Conservation (phyloP, 2,329 filamentous ascomycete genomes). For the Aspergillus flavus region DNA sequence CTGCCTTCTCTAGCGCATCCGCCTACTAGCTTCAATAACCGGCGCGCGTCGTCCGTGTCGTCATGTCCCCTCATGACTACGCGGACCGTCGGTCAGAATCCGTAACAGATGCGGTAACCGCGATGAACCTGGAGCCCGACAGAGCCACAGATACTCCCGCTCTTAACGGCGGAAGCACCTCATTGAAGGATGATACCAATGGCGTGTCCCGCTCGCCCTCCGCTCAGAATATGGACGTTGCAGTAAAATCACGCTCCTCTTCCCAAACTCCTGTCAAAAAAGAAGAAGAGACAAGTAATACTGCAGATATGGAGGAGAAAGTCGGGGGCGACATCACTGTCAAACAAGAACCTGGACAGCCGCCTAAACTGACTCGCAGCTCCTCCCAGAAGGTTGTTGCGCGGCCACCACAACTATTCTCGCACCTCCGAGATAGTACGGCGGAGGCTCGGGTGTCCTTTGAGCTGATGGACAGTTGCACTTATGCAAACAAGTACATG, state of each 20-base stretch:
- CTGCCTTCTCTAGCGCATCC: constrained; percentile 16
- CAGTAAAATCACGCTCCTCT: constrained; percentile 26
- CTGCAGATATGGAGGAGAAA: constrained; percentile 20
- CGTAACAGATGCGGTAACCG: constrained; percentile 39
- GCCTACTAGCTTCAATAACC: constrained; percentile 20
- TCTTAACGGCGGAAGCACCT: constrained; percentile 27
- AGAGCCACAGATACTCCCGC: constrained; percentile 24
- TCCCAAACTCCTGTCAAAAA: constrained; percentile 34
- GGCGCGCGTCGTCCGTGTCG: constrained; percentile 37
- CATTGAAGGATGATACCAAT: constrained; percentile 24
- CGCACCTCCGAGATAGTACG: constrained; percentile 76
- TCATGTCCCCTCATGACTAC: constrained; percentile 47
- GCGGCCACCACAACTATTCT: constrained; percentile 68
- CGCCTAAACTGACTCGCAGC: constrained; percentile 73
- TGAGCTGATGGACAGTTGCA: constrained; percentile 78
- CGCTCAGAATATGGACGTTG: constrained; percentile 20
- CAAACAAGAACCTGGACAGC: constrained; percentile 60
- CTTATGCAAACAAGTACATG: constrained; percentile 88
- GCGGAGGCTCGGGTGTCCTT: constrained; percentile 75
- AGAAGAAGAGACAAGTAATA: constrained; percentile 26
- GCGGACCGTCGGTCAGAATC: constrained; percentile 41
- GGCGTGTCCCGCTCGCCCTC: constrained; percentile 21
- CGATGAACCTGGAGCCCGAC: constrained; percentile 38
- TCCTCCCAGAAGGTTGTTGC: constrained; percentile 69
- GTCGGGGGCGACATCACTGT: constrained; percentile 28